phyloP scores from a whole-genome alignment of 495 filamentous ascomycete genomes.

The Chaetomium cochliodes region DNA sequence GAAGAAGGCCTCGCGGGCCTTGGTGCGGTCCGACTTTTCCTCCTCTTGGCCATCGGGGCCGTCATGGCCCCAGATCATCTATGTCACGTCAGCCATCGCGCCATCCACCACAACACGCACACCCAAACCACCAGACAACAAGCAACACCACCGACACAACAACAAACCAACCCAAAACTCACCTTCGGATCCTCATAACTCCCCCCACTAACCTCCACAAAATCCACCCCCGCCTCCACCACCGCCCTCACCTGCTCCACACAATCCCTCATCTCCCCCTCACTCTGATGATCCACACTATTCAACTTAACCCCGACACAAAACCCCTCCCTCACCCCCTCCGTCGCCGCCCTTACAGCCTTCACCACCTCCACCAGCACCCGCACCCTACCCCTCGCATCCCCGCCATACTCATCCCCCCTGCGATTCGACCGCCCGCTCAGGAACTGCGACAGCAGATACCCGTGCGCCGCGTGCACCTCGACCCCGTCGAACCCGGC shows the following conservation, averaged over 20 bases:
- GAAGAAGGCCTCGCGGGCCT: constrained; percentile 61
- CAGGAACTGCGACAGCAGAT: constrained; percentile 70
- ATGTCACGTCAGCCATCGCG: not conserved
- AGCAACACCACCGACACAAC: not conserved
- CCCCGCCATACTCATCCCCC: constrained; percentile 65
- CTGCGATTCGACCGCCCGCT: constrained; percentile 58
- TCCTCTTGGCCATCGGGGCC: not conserved
- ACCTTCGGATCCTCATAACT: constrained; percentile 55
- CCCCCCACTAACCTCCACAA: constrained; percentile 62
- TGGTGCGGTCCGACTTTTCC: constrained; percentile 42
- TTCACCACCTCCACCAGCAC: constrained; percentile 63
- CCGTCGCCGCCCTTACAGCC: constrained; percentile 58
- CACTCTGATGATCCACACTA: constrained; percentile 54
- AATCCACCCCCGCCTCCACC: constrained; percentile 55
- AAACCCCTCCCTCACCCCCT: constrained; percentile 60
- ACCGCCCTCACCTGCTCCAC: constrained; percentile 56
- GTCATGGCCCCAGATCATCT: constrained; percentile 17
- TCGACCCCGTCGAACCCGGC: constrained; percentile 80
- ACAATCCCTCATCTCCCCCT: constrained; percentile 45
- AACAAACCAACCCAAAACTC: constrained; percentile 3
- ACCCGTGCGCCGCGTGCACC: constrained; percentile 72
- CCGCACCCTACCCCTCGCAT: constrained; percentile 61
- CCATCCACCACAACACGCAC: no score
- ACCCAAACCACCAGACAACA: not conserved
- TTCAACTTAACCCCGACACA: constrained; percentile 63